phyloP scores from a whole-genome alignment of 1,284 basidiomycete species.

The Trichosporon coremiiforme region DNA sequence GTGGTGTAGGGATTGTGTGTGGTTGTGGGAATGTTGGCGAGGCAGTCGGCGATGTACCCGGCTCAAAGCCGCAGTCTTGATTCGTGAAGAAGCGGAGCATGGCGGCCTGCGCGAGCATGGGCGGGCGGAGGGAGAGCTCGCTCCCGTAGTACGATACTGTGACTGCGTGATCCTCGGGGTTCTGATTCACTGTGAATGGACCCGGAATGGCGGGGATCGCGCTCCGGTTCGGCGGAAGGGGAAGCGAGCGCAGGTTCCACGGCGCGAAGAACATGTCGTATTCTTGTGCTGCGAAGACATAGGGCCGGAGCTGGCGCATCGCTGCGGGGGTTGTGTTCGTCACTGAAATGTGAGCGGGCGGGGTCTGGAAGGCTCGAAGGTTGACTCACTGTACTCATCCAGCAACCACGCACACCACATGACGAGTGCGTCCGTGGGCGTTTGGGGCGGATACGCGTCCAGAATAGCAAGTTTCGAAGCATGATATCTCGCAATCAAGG shows the following conservation, averaged over 20 bases:
- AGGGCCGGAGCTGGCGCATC: slow-evolving; percentile 35
- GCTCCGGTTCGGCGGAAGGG: slow-evolving; percentile 34
- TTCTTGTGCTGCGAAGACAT: slow-evolving; percentile 60
- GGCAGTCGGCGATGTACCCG: neutral
- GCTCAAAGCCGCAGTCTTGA: neutral
- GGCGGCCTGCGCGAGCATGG: slow-evolving; percentile 54
- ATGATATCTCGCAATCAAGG: slow-evolving; percentile 21
- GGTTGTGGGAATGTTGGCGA: neutral
- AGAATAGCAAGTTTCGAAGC: slow-evolving; percentile 16
- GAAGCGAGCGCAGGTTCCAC: slow-evolving; percentile 58
- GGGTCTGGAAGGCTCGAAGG: neutral
- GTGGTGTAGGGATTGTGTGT: slow-evolving; percentile 15
- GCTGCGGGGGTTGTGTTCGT: slow-evolving; percentile 13
- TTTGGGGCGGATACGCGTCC: slow-evolving; percentile 54
- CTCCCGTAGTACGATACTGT: slow-evolving; percentile 55
- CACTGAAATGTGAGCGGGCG: neutral
- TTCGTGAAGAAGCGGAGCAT: slow-evolving; percentile 53
- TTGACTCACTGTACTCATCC: slow-evolving; percentile 47
- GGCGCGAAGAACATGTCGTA: slow-evolving; percentile 61
- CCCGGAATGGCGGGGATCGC: slow-evolving; percentile 38
- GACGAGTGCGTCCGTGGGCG: slow-evolving; percentile 53
- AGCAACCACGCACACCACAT: slow-evolving; percentile 59
- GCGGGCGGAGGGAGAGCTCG: slow-evolving; percentile 43
- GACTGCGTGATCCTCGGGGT: slow-evolving; percentile 25
- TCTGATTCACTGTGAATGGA: slow-evolving; percentile 38